Evolutionary conservation across 75 land plant species (phyloP).

Genomic region (Azolla pinnata): DNA sequence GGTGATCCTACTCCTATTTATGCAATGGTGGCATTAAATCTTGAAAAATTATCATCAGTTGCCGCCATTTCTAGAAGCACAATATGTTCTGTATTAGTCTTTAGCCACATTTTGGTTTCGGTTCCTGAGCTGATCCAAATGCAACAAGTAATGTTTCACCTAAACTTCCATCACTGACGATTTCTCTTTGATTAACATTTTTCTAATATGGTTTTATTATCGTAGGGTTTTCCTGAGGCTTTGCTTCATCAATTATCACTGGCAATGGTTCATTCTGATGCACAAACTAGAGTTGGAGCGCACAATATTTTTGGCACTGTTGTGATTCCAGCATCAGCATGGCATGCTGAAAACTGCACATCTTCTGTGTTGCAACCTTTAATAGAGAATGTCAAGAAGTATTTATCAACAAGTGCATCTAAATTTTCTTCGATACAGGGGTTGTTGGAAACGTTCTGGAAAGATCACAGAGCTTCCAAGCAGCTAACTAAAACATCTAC

Average conservation of each 20-base stretch:
- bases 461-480: background rate
- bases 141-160: constrained; percentile 6
- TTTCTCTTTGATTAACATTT: background rate
- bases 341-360: constrained; percentile 19
- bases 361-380: constrained; percentile 19
- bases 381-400: constrained; percentile 27
- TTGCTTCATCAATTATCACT: constrained; percentile 75
- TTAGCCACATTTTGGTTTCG: constrained; percentile 63
- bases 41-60: constrained; percentile 58
- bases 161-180: background rate
- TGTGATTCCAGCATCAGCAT: constrained; percentile 70
- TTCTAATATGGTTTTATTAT: too few relatives aligned
- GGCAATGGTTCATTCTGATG: constrained; percentile 91
- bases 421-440: constrained; percentile 66
- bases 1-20: constrained; percentile 71
- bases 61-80: constrained; percentile 48
- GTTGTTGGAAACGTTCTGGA: background rate
- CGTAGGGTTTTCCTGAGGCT: constrained; percentile 89
- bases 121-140: constrained; percentile 19
- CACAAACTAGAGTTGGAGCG: constrained; percentile 77
- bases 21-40: constrained; percentile 64
- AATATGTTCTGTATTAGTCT: constrained; percentile 49
- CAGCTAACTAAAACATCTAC: background rate
- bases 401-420: constrained; percentile 60
- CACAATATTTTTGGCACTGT: constrained; percentile 77